These are phyloP conservation scores for Kazachstania sp. DNA, from an alignment of 1,139 yeast species.

Conservation along the genomic window DNA sequence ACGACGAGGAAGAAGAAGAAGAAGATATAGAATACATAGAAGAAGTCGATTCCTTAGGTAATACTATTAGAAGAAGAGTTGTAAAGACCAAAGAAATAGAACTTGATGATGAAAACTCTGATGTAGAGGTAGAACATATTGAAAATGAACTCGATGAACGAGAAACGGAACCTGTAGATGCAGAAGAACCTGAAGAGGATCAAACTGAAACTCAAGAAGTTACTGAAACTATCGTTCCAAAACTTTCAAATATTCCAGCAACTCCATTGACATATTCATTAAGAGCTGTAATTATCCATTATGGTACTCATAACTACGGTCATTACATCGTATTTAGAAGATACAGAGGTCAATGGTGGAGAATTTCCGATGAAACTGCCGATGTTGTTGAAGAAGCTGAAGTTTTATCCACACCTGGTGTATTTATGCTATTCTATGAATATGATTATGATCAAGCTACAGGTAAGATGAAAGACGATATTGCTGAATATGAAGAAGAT, in stretches of 20 bases:
- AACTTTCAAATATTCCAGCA: slow-evolving; percentile 25
- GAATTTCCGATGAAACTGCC: slow-evolving; percentile 84
- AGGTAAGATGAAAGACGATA: slow-evolving; percentile 29
- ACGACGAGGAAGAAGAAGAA: slow-evolving; percentile 7
- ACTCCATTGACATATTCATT: slow-evolving; percentile 52
- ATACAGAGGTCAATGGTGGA: slow-evolving; percentile 84
- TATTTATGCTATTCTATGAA: slow-evolving; percentile 88
- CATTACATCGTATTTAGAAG: slow-evolving; percentile 85
- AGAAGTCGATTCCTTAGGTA: slow-evolving; percentile 26
- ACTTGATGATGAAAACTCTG: slow-evolving; percentile 4
- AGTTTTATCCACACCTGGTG: slow-evolving; percentile 75
- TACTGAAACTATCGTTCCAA: slow-evolving; percentile 4
- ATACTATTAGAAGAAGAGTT: slow-evolving; percentile 18
- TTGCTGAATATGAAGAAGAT: slow-evolving; percentile 19
- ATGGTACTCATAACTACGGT: slow-evolving; percentile 92
- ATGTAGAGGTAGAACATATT: slow-evolving; percentile 3
- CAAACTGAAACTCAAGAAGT: background rate
- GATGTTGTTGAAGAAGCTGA: slow-evolving; percentile 71
- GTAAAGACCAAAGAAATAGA: slow-evolving; percentile 7
- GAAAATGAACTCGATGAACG: slow-evolving; percentile 7
- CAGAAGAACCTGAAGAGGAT: slow-evolving; percentile 14
- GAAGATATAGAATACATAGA: slow-evolving; percentile 21
- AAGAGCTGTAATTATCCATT: slow-evolving; percentile 82
- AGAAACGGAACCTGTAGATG: slow-evolving; percentile 6
- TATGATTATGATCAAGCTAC: slow-evolving; percentile 37